Evolutionary conservation across 2,329 filamentous ascomycete species (phyloP).

Genomic region (Xylariaceae sp.): DNA sequence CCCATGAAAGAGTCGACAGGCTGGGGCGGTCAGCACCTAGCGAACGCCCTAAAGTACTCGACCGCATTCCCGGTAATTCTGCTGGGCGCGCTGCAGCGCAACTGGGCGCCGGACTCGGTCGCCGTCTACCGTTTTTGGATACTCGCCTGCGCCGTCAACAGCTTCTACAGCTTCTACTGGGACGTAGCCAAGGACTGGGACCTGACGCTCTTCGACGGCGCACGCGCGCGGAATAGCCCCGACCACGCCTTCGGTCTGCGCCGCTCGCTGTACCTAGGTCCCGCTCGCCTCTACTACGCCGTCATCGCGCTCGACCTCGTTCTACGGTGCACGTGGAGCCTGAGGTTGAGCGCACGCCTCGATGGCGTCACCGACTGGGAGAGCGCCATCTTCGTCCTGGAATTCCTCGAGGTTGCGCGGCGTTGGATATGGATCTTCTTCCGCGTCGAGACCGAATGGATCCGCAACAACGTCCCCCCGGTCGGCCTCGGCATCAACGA

Average conservation of each 20-base stretch:
- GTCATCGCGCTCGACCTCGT: conserved; percentile 74
- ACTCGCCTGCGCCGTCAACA: conserved; percentile 71
- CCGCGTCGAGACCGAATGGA: conserved; percentile 89
- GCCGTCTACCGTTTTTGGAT: conserved; percentile 59
- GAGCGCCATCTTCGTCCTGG: conserved; percentile 79
- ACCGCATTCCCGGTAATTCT: conserved; percentile 89
- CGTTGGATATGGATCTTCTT: conserved; percentile 98
- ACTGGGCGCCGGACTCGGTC: conserved; percentile 35
- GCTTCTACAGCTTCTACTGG: conserved; percentile 97
- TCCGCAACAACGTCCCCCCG: conserved; percentile 44
- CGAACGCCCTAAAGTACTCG: conserved; percentile 93
- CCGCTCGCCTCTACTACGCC: conserved; percentile 70
- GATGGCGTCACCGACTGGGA: conserved; percentile 84
- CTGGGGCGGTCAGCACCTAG: conserved; percentile 81
- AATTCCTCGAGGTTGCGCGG: conserved; percentile 78
- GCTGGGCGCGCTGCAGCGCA: conserved; percentile 66
- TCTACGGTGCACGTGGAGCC: conserved; percentile 83
- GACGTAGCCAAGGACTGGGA: conserved; percentile 97
- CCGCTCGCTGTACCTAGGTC: conserved; percentile 64
- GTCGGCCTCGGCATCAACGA: conserved; percentile 58
- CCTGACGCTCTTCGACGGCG: conserved; percentile 67
- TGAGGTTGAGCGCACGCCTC: conserved; percentile 77
- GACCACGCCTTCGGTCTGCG: conserved; percentile 75
- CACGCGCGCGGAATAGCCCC: conserved; percentile 42
- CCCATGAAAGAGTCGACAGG: conserved; percentile 52